phyloP scores from a whole-genome alignment of 2,329 filamentous ascomycete species.

The Herpotrichia juniperi region DNA sequence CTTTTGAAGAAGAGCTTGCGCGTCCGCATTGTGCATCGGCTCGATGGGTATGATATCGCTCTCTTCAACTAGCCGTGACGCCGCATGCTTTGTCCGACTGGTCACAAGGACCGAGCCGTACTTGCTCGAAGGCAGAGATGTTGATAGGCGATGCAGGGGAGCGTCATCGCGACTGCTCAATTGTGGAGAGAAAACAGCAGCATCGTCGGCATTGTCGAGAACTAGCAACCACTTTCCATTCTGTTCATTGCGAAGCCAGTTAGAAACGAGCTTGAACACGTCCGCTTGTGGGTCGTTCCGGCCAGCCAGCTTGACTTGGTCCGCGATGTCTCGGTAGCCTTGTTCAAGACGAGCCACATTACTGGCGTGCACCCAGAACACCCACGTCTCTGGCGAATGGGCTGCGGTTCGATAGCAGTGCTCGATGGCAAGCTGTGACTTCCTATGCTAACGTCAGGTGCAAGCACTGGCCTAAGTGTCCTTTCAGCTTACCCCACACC shows the following conservation, averaged over 20 bases:
- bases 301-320: slow-evolving; percentile 11
- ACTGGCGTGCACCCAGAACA: no score
- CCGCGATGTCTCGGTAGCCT: slow-evolving; percentile 15
- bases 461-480: no score
- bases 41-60: slow-evolving; percentile 1
- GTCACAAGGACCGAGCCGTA: neutral
- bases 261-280: slow-evolving; percentile 14
- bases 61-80: neutral
- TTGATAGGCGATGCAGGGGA: neutral
- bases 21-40: neutral
- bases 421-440: no score
- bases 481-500: no score
- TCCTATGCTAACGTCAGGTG: slow-evolving; percentile 12
- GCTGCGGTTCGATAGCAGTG: no score
- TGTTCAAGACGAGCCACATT: slow-evolving; percentile 18
- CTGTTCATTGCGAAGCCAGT: slow-evolving; percentile 17
- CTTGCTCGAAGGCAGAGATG: neutral
- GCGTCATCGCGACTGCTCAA: neutral
- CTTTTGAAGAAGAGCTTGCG: no score
- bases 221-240: slow-evolving; percentile 18
- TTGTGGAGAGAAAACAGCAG: neutral
- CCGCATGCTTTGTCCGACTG: neutral
- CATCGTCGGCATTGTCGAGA: slow-evolving; percentile 18
- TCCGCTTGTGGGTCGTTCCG: slow-evolving; percentile 12
- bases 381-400: no score